Base-by-base conservation (phyloP, 139 green algal species). In the Coelastrella sp. region DNA sequence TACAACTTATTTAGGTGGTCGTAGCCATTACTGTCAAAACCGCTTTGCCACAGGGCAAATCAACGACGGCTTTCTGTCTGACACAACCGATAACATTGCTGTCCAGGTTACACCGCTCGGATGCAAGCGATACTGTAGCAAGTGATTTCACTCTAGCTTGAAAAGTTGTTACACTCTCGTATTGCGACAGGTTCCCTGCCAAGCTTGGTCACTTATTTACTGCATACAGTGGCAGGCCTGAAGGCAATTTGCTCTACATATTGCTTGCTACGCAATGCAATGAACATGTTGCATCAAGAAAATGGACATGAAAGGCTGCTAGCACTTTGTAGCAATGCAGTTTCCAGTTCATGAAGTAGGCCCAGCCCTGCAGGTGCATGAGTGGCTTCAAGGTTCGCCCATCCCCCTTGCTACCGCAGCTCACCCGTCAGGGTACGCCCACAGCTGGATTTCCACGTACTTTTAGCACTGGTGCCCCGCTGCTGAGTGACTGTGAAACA, bases 401-500 rank as follows among this genome's bases (percentile, higher is more conserved):
- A 25, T 53, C 7, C 75, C 75, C 2, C 75, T 82, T 15, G 75
- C 75, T 38, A 35, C 71, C 23, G 75, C 75, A 35, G 35, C 75
- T 71, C 75, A 82, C n/a, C 53, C 75, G 23, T 69, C 75, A 30
- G 75, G 75, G 75, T 82, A 38, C 9, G 73, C 4, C 19, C 59
- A 67, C 45, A 57, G 15, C 45, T 9, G 15, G 57, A 6, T 66
- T 66, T 8, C 57, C 57, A 66, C 17, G 21, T 8, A 66, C 27
- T n/a, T 34, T 15, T 32, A 19, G 23, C 17, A 32, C 21, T 66
- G 9, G 19, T 27, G 57, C 13, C 17, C 27, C 17, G 27, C 57
- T 32, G 11, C 6, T 23, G 23, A 27, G 57, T 66, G 57, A 11
- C 45, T 57, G 11, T 57, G 45, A 13, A 13, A 57, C 19, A 11